Percentiles rank a stretch among this genome's conserved stretches.
Conservation (phyloP, 1,284 basidiomycete genomes). For the Xerocomus minutiporus region DNA sequence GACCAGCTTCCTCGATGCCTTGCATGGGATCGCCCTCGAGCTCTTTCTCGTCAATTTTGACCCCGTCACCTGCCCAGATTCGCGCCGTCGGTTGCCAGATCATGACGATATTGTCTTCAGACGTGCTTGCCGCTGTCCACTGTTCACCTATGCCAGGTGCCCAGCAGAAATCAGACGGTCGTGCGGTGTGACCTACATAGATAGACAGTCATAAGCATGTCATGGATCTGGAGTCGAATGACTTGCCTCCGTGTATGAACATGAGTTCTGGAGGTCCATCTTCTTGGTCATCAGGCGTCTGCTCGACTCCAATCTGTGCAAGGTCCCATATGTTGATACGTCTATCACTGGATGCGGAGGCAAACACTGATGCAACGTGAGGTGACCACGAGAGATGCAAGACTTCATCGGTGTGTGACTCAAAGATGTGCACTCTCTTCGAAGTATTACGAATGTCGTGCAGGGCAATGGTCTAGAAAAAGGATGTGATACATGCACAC, state of each 20-base stretch:
- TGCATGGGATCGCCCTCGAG: slow-evolving; percentile 75
- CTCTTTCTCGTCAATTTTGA: slow-evolving; percentile 73
- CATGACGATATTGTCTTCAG: slow-evolving; percentile 86
- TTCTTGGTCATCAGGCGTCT: slow-evolving; percentile 96
- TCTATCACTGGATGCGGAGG: slow-evolving; percentile 88
- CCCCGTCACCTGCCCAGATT: slow-evolving; percentile 79
- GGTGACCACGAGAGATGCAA: slow-evolving; percentile 95
- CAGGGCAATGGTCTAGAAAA: slow-evolving; percentile 75
- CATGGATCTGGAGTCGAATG: background rate
- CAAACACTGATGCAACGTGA: slow-evolving; percentile 85
- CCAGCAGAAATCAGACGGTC: slow-evolving; percentile 83
- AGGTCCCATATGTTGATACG: slow-evolving; percentile 97
- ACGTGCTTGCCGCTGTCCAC: slow-evolving; percentile 75
- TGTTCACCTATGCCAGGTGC: slow-evolving; percentile 70
- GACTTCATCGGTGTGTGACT: slow-evolving; percentile 93
- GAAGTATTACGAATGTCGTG: slow-evolving; percentile 85
- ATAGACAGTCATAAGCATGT: background rate
- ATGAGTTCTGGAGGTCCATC: slow-evolving; percentile 94
- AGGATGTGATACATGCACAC: background rate
- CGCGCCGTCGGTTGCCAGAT: slow-evolving; percentile 87
- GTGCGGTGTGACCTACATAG: slow-evolving; percentile 65
- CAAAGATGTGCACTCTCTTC: slow-evolving; percentile 87
- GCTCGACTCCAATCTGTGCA: slow-evolving; percentile 88
- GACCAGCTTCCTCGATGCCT: slow-evolving; percentile 49
- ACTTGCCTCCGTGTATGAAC: slow-evolving; percentile 83